Conservation (phyloP, 208 protist species). For the Tetramitus jugosus region DNA sequence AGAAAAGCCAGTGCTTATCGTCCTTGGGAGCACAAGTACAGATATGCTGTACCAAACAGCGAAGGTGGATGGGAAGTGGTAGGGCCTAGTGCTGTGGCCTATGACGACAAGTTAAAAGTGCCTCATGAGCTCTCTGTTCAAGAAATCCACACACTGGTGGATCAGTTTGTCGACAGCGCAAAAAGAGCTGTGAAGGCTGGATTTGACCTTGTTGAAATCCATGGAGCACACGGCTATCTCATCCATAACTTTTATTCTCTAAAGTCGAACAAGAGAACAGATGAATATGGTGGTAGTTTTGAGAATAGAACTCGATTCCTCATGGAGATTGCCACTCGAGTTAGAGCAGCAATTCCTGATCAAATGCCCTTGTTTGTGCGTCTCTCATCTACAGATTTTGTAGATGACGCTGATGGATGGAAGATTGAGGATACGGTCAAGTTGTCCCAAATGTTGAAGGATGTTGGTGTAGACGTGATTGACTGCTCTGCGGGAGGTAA, state of each 20-base stretch:
- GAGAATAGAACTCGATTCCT: constrained; percentile 29
- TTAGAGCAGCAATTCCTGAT: constrained; percentile 23
- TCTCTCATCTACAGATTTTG: constrained; percentile 25
- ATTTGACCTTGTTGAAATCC: constrained; percentile 25
- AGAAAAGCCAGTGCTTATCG: background rate
- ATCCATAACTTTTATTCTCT: background rate
- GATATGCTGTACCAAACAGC: background rate
- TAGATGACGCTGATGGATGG: constrained; percentile 34
- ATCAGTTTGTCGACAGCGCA: background rate
- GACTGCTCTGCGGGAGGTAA: constrained; percentile 37
- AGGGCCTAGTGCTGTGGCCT: background rate
- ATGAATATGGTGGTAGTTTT: constrained; percentile 15
- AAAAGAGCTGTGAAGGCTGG: constrained; percentile 15
- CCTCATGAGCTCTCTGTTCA: background rate
- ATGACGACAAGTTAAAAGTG: background rate
- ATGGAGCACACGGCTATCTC: constrained; percentile 24
- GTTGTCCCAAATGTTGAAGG: constrained; percentile 29
- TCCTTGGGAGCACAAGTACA: background rate
- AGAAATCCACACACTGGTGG: background rate
- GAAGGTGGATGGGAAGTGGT: background rate
- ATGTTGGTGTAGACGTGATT: constrained; percentile 35
- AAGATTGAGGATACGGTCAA: constrained; percentile 33
- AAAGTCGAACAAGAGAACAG: constrained; percentile 27
- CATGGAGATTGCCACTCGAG: constrained; percentile 25
- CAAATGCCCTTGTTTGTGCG: constrained; percentile 32